Evolutionary conservation across 2,329 filamentous ascomycete genomes (phyloP).

Genomic region (Clathrospora elynae): DNA sequence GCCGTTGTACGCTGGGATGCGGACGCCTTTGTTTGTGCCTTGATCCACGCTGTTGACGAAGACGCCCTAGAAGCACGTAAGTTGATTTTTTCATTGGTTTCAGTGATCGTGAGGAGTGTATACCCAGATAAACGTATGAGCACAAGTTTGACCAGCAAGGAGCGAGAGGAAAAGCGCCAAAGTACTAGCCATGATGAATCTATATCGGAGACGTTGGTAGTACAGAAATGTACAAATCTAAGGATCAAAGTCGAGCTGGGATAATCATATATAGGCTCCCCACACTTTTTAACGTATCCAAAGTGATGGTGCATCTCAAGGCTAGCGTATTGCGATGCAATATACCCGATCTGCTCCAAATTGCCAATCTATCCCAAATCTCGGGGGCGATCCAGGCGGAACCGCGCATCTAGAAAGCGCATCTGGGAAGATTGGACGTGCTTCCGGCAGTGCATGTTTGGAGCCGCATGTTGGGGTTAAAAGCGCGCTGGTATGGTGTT

Average conservation of each 20-base stretch:
- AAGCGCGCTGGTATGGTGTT: no score
- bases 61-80: no score
- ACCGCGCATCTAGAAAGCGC: conserved; percentile 2
- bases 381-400: conserved; percentile 2
- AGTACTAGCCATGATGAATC: conserved; percentile 16
- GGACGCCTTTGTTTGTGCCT: conserved; percentile 36
- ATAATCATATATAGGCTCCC: not conserved
- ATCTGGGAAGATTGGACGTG: conserved; percentile 12
- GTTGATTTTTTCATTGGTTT: no score
- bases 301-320: conserved; percentile 1
- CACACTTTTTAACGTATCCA: not conserved
- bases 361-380: conserved; percentile 19
- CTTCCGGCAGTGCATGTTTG: conserved; percentile 7
- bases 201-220: not conserved
- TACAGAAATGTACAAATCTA: not conserved
- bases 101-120: not conserved
- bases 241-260: not conserved
- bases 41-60: conserved; percentile 42
- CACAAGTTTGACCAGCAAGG: conserved; percentile 23
- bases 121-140: conserved; percentile 41
- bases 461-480: not conserved
- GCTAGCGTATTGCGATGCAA: conserved; percentile 21
- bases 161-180: conserved; percentile 23
- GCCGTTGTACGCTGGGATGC: conserved; percentile 44
- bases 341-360: conserved; percentile 28